Conservation (phyloP, 2,329 filamentous ascomycete genomes). For the Daldinia sp. region DNA sequence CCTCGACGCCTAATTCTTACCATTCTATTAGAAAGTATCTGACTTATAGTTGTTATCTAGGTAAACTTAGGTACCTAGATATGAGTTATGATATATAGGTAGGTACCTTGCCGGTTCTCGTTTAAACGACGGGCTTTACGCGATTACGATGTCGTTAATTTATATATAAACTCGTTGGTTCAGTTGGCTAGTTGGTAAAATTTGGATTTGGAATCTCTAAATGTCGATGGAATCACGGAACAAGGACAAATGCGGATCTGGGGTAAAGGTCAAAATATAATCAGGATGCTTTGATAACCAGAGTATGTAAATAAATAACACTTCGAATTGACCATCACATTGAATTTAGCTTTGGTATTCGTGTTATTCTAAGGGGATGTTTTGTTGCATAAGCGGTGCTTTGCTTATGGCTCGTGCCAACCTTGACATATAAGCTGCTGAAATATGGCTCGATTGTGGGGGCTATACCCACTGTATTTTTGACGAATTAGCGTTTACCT, state of each 20-base stretch:
- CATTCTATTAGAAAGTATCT: no score
- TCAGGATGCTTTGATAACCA: not conserved
- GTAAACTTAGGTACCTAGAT: not conserved
- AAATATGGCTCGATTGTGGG: no score
- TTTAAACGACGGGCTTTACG: not conserved
- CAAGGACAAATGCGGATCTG: not conserved
- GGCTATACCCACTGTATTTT: no score
- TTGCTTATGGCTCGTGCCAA: no score
- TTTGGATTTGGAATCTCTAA: not conserved
- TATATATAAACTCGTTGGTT: not conserved
- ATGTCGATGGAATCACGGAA: not conserved
- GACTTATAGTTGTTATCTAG: not conserved
- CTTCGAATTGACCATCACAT: not conserved
- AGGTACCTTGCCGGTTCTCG: not conserved
- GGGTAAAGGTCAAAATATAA: not conserved
- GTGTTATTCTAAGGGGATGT: not conserved
- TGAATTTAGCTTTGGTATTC: not conserved
- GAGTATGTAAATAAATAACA: not conserved
- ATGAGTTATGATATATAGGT: constrained; percentile 1
- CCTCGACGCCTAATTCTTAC: no score
- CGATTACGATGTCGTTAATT: not conserved
- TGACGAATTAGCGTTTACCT: no score
- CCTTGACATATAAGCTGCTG: no score
- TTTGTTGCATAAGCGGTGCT: no score
- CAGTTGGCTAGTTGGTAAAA: not conserved